Percentiles rank a stretch among this genome's conserved stretches.
Conservation (phyloP, 371 early-diverging fungal genomes). For the Rhizopus stolonifer region DNA sequence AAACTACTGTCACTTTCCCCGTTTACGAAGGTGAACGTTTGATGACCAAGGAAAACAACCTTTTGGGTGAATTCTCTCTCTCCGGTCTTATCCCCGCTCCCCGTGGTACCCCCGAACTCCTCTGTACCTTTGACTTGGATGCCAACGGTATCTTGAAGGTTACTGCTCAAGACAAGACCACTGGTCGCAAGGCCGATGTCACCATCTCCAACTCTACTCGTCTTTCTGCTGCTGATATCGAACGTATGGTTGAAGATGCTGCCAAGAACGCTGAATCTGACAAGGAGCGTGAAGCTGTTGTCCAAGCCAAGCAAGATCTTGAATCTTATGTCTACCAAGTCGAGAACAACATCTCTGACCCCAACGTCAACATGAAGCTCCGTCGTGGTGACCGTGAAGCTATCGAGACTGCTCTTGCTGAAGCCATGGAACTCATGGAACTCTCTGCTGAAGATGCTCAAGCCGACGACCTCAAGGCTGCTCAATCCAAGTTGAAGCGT, state of each 20-base stretch:
- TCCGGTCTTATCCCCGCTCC: slow-evolving; percentile 87
- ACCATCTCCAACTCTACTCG: slow-evolving; percentile 93
- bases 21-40: slow-evolving; percentile 94
- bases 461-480: slow-evolving; percentile 83
- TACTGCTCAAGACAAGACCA: slow-evolving; percentile 89
- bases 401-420: slow-evolving; percentile 80
- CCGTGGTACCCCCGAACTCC: slow-evolving; percentile 89
- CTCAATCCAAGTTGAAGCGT: slow-evolving; percentile 86
- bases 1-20: slow-evolving; percentile 89
- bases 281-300: slow-evolving; percentile 74
- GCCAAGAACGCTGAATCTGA: slow-evolving; percentile 87
- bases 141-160: slow-evolving; percentile 96
- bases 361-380: slow-evolving; percentile 74
- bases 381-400: slow-evolving; percentile 74
- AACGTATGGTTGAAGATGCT: slow-evolving; percentile 88
- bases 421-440: slow-evolving; percentile 83
- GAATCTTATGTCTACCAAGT: slow-evolving; percentile 88
- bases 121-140: slow-evolving; percentile 93
- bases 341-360: slow-evolving; percentile 79
- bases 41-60: slow-evolving; percentile 91
- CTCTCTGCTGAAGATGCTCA: slow-evolving; percentile 63
- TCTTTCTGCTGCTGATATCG: slow-evolving; percentile 86
- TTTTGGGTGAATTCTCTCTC: slow-evolving; percentile 90
- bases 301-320: slow-evolving; percentile 84
- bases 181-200: slow-evolving; percentile 85